phyloP scores from a whole-genome alignment of 306 rosid species.

The Carpinus viminea region DNA sequence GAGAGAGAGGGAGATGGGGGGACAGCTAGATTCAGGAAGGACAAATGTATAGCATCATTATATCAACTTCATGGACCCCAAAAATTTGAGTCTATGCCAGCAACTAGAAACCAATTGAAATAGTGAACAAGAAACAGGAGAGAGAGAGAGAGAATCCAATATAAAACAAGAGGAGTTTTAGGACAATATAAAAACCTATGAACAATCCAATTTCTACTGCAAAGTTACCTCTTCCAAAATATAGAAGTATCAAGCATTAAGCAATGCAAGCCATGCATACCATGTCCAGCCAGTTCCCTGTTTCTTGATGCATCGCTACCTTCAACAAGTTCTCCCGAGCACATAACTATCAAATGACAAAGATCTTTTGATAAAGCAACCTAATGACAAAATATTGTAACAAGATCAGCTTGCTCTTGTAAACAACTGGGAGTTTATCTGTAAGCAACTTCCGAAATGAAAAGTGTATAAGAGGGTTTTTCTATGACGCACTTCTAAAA shows the following conservation, averaged over 20 bases:
- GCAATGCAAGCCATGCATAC: conserved; percentile 76
- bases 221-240: conserved; percentile 84
- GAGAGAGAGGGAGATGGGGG: conserved; percentile 31
- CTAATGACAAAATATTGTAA: conserved; percentile 47
- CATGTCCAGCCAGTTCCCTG: conserved; percentile 36
- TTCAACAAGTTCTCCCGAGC: conserved; percentile 74
- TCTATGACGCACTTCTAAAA: background rate
- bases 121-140: conserved; percentile 27
- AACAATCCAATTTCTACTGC: conserved; percentile 31
- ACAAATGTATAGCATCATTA: conserved; percentile 18
- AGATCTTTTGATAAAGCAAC: conserved; percentile 91
- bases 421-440: conserved; percentile 14
- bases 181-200: conserved; percentile 14
- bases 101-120: conserved; percentile 3
- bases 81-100: background rate
- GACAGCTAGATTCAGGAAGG: conserved; percentile 11
- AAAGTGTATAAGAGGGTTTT: background rate
- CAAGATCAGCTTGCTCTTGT: conserved; percentile 35
- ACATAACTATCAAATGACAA: conserved; percentile 83
- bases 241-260: conserved; percentile 77
- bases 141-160: background rate
- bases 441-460: background rate
- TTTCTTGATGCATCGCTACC: conserved; percentile 39
- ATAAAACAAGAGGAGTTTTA: conserved; percentile 1
- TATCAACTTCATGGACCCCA: conserved; percentile 18